Evolutionary conservation across 768 basidiomycete species (phyloP).

Genomic region (Phaffia australis): DNA sequence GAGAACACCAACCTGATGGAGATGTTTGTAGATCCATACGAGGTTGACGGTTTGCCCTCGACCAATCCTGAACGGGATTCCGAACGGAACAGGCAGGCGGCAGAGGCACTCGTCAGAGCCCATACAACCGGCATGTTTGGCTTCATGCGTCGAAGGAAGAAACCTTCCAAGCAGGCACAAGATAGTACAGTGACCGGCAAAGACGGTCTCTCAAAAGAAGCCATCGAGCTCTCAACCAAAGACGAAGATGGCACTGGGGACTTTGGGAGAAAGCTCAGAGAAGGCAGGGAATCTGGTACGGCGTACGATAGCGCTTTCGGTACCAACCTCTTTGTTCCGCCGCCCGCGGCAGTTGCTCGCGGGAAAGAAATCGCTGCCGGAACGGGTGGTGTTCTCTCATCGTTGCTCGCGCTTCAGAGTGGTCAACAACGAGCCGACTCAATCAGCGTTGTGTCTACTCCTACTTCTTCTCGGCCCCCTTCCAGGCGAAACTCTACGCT

Average conservation of each 20-base stretch:
- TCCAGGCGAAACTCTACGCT: constrained; percentile 9
- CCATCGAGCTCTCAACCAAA: constrained; percentile 7
- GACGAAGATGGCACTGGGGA: constrained; percentile 28
- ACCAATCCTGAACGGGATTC: constrained; percentile 34
- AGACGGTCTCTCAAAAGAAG: constrained; percentile 17
- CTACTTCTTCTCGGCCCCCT: neutral
- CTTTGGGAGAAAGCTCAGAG: constrained; percentile 26
- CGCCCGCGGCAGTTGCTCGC: neutral
- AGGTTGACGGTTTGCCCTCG: constrained; percentile 55
- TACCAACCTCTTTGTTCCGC: constrained; percentile 22
- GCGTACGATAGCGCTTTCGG: constrained; percentile 15
- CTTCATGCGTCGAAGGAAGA: constrained; percentile 31
- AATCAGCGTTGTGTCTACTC: neutral
- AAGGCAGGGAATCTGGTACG: constrained; percentile 24
- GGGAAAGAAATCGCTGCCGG: constrained; percentile 11
- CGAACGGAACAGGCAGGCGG: constrained; percentile 30
- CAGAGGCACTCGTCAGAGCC: constrained; percentile 35
- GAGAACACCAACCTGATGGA: constrained; percentile 70
- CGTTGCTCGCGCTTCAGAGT: constrained; percentile 45
- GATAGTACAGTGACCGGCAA: neutral
- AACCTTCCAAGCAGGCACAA: constrained; percentile 16
- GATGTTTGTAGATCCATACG: constrained; percentile 51
- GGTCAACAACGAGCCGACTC: constrained; percentile 41
- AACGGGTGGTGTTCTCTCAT: constrained; percentile 52
- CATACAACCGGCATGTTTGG: constrained; percentile 35